phyloP scores from a whole-genome alignment of 139 green algal genomes.

The Diplosphaera chodatii region DNA sequence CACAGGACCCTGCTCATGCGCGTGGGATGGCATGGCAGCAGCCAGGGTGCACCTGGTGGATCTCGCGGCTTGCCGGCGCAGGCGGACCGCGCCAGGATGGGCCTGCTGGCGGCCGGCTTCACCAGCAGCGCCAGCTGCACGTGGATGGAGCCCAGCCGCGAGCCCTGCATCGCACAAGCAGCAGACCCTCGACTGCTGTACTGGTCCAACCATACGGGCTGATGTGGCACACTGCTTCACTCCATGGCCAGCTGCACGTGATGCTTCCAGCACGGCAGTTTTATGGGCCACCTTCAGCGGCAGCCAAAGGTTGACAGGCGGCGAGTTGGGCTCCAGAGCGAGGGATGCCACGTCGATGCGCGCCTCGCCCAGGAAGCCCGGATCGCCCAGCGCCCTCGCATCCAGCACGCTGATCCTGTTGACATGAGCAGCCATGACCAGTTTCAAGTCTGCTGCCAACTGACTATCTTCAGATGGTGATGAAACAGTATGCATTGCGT shows the following conservation, averaged over 20 bases:
- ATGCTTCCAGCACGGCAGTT: too few relatives aligned
- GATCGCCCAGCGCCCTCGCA: conserved; percentile 11
- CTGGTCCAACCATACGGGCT: too few relatives aligned
- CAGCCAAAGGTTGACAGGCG: conserved; percentile 14
- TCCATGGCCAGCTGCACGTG: too few relatives aligned
- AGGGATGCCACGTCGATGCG: background rate
- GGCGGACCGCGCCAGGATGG: background rate
- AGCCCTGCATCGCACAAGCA: too few relatives aligned
- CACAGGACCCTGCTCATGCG: too few relatives aligned
- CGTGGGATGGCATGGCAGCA: too few relatives aligned
- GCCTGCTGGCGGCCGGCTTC: conserved; percentile 2
- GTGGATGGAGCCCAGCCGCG: conserved; percentile 9
- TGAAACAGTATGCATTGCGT: too few relatives aligned
- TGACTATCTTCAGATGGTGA: too few relatives aligned
- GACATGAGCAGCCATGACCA: too few relatives aligned
- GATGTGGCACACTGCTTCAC: too few relatives aligned
- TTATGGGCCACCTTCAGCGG: conserved; percentile 10
- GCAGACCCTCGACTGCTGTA: too few relatives aligned
- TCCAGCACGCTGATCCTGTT: conserved; percentile 18
- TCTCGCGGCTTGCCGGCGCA: background rate
- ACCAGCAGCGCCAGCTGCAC: conserved; percentile 15
- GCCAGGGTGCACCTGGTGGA: background rate
- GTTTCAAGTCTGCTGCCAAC: too few relatives aligned
- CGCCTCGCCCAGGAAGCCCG: conserved; percentile 7
- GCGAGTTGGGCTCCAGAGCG: conserved; percentile 10